These are phyloP conservation scores for Didymella pinodella DNA, from an alignment of 2,329 filamentous ascomycete species.

Conservation along the genomic window DNA sequence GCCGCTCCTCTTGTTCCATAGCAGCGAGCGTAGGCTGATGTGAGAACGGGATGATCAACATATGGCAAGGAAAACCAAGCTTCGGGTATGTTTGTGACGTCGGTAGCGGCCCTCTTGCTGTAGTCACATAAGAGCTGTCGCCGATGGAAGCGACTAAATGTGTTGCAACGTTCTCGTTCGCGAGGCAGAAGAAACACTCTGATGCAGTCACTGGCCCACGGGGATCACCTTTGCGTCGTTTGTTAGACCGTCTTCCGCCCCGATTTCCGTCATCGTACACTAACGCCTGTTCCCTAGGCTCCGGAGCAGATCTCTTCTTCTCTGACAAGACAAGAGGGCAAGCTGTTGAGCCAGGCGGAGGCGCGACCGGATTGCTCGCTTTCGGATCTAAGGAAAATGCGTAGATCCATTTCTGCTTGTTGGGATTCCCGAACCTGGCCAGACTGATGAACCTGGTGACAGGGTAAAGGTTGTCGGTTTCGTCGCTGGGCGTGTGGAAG, in stretches of 20 bases:
- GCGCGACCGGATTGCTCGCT: constrained; percentile 64
- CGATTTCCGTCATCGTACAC: constrained; percentile 49
- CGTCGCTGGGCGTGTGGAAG: constrained; percentile 67
- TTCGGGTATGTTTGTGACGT: constrained; percentile 73
- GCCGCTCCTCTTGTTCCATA: constrained; percentile 67
- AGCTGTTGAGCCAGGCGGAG: constrained; percentile 75
- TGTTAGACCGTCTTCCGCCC: constrained; percentile 50
- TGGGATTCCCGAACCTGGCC: constrained; percentile 76
- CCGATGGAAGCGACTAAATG: constrained; percentile 93
- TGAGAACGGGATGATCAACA: constrained; percentile 87
- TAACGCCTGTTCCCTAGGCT: constrained; percentile 46
- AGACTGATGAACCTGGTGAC: constrained; percentile 92
- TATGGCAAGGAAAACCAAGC: constrained; percentile 80
- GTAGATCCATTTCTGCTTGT: constrained; percentile 82
- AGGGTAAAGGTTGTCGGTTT: constrained; percentile 61
- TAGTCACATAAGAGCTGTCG: constrained; percentile 86
- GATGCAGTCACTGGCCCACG: constrained; percentile 62
- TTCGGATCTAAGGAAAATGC: constrained; percentile 71
- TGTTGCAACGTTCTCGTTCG: constrained; percentile 80
- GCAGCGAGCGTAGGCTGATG: constrained; percentile 78
- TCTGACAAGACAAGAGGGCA: constrained; percentile 71
- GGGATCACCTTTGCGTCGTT: constrained; percentile 47
- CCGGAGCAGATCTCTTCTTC: constrained; percentile 65
- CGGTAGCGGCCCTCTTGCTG: constrained; percentile 87
- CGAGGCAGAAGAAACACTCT: constrained; percentile 94